These are phyloP conservation scores for Camelina neglecta DNA, from an alignment of 345 rosid species.

Conservation along the genomic window DNA sequence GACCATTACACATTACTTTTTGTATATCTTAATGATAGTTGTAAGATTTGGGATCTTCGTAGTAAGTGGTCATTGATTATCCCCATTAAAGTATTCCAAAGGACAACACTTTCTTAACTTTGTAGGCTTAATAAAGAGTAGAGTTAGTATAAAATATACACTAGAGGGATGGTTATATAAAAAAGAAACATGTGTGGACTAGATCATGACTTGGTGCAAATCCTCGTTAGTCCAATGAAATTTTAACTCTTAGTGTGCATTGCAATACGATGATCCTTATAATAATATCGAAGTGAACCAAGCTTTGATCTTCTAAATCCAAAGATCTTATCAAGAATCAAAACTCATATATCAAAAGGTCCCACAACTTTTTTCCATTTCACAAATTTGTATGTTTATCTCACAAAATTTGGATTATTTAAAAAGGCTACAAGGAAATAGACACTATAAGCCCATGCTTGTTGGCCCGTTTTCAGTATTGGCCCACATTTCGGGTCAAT, in stretches of 20 bases:
- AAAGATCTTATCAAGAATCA: constrained; percentile 42
- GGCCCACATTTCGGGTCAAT: constrained; percentile 6
- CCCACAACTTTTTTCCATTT: background rate
- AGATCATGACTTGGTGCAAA: constrained; percentile 37
- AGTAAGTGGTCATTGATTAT: constrained; percentile 34
- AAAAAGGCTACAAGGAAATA: background rate
- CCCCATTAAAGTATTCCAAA: constrained; percentile 29
- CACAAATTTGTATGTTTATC: background rate
- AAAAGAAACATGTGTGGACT: constrained; percentile 10
- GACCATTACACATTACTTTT: constrained; percentile 1
- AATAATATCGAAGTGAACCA: constrained; percentile 24
- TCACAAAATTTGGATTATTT: background rate
- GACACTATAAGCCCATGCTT: constrained; percentile 3
- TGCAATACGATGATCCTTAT: constrained; percentile 13
- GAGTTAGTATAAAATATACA: background rate
- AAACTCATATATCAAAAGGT: constrained; percentile 6
- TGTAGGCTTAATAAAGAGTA: background rate
- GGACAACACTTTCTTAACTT: constrained; percentile 32
- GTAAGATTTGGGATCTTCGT: constrained; percentile 32
- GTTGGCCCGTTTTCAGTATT: constrained; percentile 5
- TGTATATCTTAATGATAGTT: constrained; percentile 28
- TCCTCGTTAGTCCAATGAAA: constrained; percentile 29
- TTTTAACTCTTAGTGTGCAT: background rate
- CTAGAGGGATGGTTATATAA: background rate
- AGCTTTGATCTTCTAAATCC: constrained; percentile 28